Evolutionary conservation across 768 basidiomycete species (phyloP).

Genomic region (Mycena floridula): DNA sequence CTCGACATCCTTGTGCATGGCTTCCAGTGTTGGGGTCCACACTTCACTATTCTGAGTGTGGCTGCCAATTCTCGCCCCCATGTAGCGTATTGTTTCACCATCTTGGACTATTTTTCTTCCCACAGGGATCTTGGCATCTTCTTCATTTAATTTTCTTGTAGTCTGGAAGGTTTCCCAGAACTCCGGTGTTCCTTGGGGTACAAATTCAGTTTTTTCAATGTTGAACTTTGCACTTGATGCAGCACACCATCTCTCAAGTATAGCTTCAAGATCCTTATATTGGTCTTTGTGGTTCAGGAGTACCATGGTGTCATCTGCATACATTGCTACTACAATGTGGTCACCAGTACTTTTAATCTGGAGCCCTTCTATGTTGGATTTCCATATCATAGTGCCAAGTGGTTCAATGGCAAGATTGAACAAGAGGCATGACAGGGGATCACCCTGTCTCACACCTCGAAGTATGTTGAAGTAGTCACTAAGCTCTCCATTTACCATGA

Average conservation of each 20-base stretch:
- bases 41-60: not conserved
- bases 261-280: not conserved
- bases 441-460: slow-evolving; percentile 9
- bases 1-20: too few species aligned
- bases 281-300: too few species aligned
- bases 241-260: slow-evolving; percentile 19
- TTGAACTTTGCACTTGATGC: slow-evolving; percentile 24
- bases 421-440: slow-evolving; percentile 10
- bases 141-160: slow-evolving; percentile 2
- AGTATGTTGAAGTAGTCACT: too few species aligned
- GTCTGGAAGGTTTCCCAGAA: slow-evolving; percentile 7
- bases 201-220: slow-evolving; percentile 20
- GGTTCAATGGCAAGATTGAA: too few species aligned
- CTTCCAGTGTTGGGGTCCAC: slow-evolving; percentile 8
- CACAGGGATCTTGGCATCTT: not conserved
- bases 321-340: not conserved
- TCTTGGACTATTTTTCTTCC: slow-evolving; percentile 9
- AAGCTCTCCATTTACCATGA: not conserved
- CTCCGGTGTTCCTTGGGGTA: slow-evolving; percentile 16
- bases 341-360: not conserved
- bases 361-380: not conserved
- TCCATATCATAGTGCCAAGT: slow-evolving; percentile 2
- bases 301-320: too few species aligned
- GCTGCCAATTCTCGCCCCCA: slow-evolving; percentile 14
- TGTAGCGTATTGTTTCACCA: slow-evolving; percentile 5